phyloP scores from a whole-genome alignment of 345 rosid species.

The Moricandia arvensis region DNA sequence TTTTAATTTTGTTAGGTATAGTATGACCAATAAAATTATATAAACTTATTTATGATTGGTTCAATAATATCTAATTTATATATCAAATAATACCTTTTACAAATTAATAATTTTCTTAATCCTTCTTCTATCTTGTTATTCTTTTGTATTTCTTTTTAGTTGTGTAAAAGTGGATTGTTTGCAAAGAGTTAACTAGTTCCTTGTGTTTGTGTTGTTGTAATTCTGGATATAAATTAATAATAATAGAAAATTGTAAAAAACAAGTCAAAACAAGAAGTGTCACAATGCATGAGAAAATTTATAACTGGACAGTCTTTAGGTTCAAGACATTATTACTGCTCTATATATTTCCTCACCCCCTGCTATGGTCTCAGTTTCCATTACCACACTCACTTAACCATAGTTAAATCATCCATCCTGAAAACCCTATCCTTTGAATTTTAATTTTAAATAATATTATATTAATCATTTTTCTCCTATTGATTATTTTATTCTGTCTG shows the following conservation, averaged over 20 bases:
- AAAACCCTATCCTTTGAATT: not conserved
- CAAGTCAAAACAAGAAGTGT: slow-evolving; percentile 12
- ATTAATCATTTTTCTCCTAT: slow-evolving; percentile 11
- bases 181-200: no score
- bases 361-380: not conserved
- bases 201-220: no score
- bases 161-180: no score
- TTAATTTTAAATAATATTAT: not conserved
- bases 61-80: no score
- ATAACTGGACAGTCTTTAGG: slow-evolving; percentile 19
- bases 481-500: slow-evolving; percentile 19
- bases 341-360: slow-evolving; percentile 1
- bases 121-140: no score
- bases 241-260: not conserved
- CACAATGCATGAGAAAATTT: slow-evolving; percentile 28
- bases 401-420: slow-evolving; percentile 20
- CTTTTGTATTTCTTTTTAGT: no score
- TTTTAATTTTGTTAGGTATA: no score
- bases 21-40: no score
- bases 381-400: slow-evolving; percentile 21
- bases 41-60: no score
- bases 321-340: slow-evolving; percentile 26
- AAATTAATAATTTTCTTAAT: no score
- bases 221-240: no score
- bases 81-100: no score